Conservation (phyloP, 331 rosid genomes). For the Cydonia oblonga region DNA sequence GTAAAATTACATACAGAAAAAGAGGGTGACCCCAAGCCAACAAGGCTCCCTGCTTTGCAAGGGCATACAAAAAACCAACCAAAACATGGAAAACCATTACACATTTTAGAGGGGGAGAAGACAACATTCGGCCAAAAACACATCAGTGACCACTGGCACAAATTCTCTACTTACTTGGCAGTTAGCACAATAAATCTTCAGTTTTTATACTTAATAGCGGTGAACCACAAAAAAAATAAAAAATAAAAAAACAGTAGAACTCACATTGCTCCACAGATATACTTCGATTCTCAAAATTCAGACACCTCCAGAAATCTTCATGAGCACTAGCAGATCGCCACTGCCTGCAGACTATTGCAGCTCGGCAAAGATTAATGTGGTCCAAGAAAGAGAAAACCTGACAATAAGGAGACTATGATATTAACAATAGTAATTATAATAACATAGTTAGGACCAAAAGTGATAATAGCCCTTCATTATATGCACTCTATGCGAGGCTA, state of each 20-base stretch:
- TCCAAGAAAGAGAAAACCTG: conserved; percentile 97
- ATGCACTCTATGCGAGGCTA: not conserved
- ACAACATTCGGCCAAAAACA: not conserved
- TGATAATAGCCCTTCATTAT: not conserved
- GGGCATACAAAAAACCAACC: not conserved
- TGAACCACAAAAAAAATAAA: not conserved
- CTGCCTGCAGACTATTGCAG: conserved; percentile 86
- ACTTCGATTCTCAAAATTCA: conserved; percentile 81
- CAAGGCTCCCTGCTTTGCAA: too few relatives aligned
- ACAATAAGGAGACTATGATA: not conserved
- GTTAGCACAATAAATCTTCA: not conserved
- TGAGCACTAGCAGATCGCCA: conserved; percentile 95
- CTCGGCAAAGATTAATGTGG: conserved; percentile 79
- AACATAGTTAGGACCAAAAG: not conserved
- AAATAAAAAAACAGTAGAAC: conserved; percentile 15
- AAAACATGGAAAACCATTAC: not conserved
- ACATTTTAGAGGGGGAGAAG: not conserved
- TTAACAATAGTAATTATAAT: not conserved
- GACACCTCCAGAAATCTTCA: conserved; percentile 90
- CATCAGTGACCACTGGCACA: not conserved
- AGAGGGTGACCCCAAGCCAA: too few relatives aligned
- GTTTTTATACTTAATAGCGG: not conserved
- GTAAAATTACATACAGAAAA: not conserved
- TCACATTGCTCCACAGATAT: conserved; percentile 86
- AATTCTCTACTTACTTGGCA: not conserved